Percentiles rank a stretch among this genome's conserved stretches.
phyloP scores from a whole-genome alignment of 345 rosid species.

The Salix koriyanagi region DNA sequence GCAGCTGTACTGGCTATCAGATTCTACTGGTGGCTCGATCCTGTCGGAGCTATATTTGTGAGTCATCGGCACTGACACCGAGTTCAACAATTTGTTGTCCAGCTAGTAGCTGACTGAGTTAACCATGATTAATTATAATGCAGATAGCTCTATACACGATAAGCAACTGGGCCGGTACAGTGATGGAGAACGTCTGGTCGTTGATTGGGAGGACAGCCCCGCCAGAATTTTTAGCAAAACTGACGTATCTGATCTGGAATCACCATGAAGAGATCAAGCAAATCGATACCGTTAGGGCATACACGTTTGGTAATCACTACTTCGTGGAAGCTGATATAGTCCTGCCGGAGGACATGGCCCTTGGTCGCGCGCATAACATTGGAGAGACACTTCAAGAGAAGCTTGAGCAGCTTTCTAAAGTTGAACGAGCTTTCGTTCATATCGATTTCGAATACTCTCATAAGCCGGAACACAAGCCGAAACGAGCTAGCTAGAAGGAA shows the following conservation, averaged over 20 bases:
- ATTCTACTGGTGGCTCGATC: constrained; percentile 62
- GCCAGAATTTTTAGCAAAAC: constrained; percentile 41
- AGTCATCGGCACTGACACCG: background rate
- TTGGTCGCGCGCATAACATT: background rate
- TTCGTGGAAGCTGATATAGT: constrained; percentile 21
- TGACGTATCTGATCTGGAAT: constrained; percentile 50
- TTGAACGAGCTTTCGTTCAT: background rate
- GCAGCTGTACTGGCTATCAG: constrained; percentile 43
- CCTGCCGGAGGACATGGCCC: background rate
- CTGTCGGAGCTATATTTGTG: constrained; percentile 47
- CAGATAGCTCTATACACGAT: constrained; percentile 53
- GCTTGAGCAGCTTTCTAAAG: background rate
- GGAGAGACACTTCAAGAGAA: constrained; percentile 9
- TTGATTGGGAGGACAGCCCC: constrained; percentile 49
- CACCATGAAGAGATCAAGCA: constrained; percentile 41
- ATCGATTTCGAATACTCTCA: background rate
- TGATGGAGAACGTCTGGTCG: constrained; percentile 49
- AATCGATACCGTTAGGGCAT: constrained; percentile 46
- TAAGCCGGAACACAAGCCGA: background rate
- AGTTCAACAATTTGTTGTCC: no score
- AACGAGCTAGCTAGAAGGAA: no score
- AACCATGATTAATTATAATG: background rate
- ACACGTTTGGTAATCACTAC: constrained; percentile 36
- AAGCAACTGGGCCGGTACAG: constrained; percentile 42
- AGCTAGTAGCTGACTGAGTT: no score